Conservation (phyloP, 176 grass and related monocot species). For the Triticum dicoccoides region DNA sequence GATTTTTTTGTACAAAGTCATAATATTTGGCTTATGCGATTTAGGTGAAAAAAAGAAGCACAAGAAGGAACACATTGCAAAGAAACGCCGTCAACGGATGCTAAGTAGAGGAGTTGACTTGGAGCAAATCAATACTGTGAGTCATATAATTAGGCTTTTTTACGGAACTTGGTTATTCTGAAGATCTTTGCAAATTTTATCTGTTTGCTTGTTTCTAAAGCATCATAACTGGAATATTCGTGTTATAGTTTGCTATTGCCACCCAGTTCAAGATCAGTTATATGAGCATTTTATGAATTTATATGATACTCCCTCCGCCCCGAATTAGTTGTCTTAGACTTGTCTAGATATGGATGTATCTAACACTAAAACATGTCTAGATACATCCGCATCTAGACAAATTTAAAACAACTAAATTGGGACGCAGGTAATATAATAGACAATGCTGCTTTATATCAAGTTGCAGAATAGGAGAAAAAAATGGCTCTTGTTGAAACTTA, state of each 20-base stretch:
- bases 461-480: background rate
- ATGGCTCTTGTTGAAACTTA: background rate
- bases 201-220: background rate
- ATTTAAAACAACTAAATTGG: no score
- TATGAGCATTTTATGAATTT: background rate
- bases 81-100: constrained; percentile 82
- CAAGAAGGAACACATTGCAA: constrained; percentile 76
- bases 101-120: constrained; percentile 90
- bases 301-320: background rate
- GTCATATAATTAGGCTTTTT: constrained; percentile 27
- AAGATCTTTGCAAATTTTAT: background rate
- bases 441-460: background rate
- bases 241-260: background rate
- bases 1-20: background rate
- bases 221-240: background rate
- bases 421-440: background rate
- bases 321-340: no score
- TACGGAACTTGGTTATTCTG: background rate
- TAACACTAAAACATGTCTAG: no score
- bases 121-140: constrained; percentile 83
- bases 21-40: constrained; percentile 23
- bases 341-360: no score
- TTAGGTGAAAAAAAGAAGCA: constrained; percentile 91
- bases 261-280: background rate
- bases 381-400: no score